A percentile compares a stretch with the other conserved stretches of the same genome.
phyloP scores from a whole-genome alignment of 2,329 filamentous ascomycete genomes.

The Xylaria sp. region DNA sequence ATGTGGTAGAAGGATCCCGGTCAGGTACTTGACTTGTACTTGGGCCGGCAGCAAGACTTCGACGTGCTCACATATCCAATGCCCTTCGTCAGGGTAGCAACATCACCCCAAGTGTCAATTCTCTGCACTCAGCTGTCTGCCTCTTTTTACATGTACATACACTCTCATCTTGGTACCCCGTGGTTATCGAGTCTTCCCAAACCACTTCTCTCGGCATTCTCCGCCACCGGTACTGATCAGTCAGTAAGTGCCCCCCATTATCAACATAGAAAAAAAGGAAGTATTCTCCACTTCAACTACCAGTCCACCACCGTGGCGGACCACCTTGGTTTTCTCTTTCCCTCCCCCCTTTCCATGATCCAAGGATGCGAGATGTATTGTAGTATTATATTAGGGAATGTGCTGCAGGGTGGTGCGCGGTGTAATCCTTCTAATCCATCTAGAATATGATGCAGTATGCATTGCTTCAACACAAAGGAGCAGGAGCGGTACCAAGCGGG shows the following conservation, averaged over 20 bases:
- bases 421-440: constrained; percentile 34
- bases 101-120: too few relatives aligned
- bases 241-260: too few relatives aligned
- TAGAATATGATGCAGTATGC: constrained; percentile 29
- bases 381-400: constrained; percentile 31
- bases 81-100: too few relatives aligned
- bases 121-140: constrained; percentile 18
- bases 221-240: constrained; percentile 3
- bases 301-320: background rate
- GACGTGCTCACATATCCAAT: too few relatives aligned
- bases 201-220: constrained; percentile 8
- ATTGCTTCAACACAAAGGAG: constrained; percentile 18
- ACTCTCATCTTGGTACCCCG: constrained; percentile 5
- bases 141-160: too few relatives aligned
- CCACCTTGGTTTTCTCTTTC: constrained; percentile 4
- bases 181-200: constrained; percentile 7
- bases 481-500: constrained; percentile 15
- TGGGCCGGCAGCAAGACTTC: too few relatives aligned
- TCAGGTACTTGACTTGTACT: too few relatives aligned
- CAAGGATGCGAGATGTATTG: constrained; percentile 1
- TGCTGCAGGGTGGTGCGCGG: constrained; percentile 20
- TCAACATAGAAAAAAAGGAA: too few relatives aligned
- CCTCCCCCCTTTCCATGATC: background rate
- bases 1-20: too few relatives aligned
- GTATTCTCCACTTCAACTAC: too few relatives aligned